These are phyloP conservation scores for Fusarium sp. DNA, from an alignment of 2,329 filamentous ascomycete genomes.

Conservation along the genomic window DNA sequence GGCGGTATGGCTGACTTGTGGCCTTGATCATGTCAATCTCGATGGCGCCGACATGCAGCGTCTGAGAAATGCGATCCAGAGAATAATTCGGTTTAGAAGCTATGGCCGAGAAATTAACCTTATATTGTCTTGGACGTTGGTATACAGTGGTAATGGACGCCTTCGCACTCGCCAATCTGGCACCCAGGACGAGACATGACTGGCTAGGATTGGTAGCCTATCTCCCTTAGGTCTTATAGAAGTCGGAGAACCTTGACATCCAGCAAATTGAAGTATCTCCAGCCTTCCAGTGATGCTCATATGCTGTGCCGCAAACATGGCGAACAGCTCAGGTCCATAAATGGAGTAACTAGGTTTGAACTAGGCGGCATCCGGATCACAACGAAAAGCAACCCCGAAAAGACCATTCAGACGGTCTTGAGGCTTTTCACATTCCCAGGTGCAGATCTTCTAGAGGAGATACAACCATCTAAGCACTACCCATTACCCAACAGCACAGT, in stretches of 20 bases:
- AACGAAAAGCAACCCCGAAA: not conserved
- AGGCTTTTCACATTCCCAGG: not conserved
- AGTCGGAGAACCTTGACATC: not conserved
- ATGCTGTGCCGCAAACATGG: not conserved
- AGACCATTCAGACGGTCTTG: not conserved
- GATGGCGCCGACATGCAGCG: not conserved
- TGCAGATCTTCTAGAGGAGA: fast-evolving
- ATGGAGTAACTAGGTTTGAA: not conserved
- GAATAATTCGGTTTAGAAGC: not conserved
- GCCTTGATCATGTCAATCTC: not conserved
- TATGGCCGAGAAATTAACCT: not conserved
- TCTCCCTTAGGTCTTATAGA: too few species aligned
- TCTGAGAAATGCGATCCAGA: not conserved
- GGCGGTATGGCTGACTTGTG: not conserved
- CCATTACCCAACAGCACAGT: not conserved
- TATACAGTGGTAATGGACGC: not conserved
- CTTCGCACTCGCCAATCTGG: not conserved
- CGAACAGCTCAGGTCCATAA: not conserved
- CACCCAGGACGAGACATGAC: not conserved
- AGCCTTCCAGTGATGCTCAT: not conserved
- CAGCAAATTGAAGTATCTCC: not conserved
- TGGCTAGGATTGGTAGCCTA: not conserved
- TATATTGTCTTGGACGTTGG: not conserved
- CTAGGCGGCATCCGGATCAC: not conserved
- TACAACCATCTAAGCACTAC: not conserved